These are phyloP conservation scores for Hyphodiscus sp. DNA, from an alignment of 2,329 filamentous ascomycete species.

Conservation along the genomic window DNA sequence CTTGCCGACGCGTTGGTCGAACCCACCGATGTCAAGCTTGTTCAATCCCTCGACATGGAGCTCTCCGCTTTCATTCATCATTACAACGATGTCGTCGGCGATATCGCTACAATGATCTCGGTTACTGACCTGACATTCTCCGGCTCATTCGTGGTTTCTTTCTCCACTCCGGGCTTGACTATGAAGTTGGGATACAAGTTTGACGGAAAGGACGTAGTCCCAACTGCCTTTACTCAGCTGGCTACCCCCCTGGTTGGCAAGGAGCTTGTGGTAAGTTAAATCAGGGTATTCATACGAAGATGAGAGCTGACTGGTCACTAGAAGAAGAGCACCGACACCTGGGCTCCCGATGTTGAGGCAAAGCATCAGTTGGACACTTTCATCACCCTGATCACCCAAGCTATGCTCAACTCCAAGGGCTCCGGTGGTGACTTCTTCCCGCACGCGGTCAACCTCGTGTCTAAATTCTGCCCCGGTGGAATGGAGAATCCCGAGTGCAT, in stretches of 20 bases:
- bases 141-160: not conserved
- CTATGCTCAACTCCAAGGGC: too few species aligned
- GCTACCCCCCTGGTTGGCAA: not conserved
- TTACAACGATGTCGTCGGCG: not conserved
- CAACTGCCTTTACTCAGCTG: not conserved
- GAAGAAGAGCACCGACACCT: too few species aligned
- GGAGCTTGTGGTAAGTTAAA: not conserved
- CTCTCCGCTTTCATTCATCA: not conserved
- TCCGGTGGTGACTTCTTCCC: too few species aligned
- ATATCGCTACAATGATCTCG: not conserved
- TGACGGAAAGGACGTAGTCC: not conserved
- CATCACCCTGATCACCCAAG: too few species aligned
- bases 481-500: too few species aligned
- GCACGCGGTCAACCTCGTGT: too few species aligned
- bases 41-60: not conserved
- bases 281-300: not conserved
- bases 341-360: too few species aligned
- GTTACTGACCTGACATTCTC: not conserved
- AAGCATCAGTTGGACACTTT: too few species aligned
- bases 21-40: not conserved
- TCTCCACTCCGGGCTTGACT: not conserved
- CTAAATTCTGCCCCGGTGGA: too few species aligned
- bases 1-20: not conserved
- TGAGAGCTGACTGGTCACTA: not conserved
- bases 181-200: not conserved